A percentile compares a stretch with the other conserved stretches of the same genome.
phyloP scores from a whole-genome alignment of 176 grass and related monocot species.

The Oryza glaberrima region DNA sequence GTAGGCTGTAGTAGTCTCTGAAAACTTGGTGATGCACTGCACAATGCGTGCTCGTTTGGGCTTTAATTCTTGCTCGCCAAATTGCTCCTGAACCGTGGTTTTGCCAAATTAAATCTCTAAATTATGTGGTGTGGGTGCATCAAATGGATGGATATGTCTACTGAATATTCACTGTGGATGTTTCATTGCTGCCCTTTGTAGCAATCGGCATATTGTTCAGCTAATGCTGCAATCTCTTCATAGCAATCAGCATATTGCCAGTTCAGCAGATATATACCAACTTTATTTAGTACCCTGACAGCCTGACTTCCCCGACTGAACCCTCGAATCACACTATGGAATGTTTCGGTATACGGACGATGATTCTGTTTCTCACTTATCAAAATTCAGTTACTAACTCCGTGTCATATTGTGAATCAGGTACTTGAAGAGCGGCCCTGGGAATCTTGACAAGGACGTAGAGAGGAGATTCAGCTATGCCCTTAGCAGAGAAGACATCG shows the following conservation, averaged over 20 bases:
- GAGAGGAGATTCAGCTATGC: conserved; percentile 98
- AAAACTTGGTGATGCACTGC: background rate
- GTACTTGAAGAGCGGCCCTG: conserved; percentile 86
- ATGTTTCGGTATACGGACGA: background rate
- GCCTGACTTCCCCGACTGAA: background rate
- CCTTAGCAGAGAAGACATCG: conserved; percentile 91
- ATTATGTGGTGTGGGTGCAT: background rate
- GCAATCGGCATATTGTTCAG: background rate
- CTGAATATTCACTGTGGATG: background rate
- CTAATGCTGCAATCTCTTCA: background rate
- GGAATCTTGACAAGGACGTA: conserved; percentile 87
- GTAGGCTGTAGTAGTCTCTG: background rate
- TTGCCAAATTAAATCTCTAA: background rate
- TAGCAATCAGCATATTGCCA: background rate
- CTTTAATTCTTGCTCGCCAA: background rate
- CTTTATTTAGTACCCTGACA: background rate
- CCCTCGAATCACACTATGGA: background rate
- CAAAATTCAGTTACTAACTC: background rate
- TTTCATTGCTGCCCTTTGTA: background rate
- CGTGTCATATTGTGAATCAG: conserved; percentile 18
- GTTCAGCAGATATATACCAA: background rate
- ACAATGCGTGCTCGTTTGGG: background rate
- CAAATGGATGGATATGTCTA: background rate
- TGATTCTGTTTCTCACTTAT: background rate
- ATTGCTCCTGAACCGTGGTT: background rate